Evolutionary conservation across 2,329 filamentous ascomycete species (phyloP).

Genomic region (Aureobasidium subglaciale): DNA sequence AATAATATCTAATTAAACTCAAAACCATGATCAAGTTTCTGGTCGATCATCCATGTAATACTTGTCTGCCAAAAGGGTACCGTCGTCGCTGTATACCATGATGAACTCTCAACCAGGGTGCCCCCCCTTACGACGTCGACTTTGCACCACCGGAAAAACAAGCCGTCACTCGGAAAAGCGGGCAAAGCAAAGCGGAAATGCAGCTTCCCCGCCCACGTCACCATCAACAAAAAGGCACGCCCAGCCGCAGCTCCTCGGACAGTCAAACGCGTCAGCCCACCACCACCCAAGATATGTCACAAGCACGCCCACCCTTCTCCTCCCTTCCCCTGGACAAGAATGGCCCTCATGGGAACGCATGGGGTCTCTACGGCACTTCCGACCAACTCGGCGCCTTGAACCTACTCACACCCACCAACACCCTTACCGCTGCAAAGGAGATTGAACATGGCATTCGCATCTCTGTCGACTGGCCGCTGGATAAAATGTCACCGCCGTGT

Average conservation of each 20-base stretch:
- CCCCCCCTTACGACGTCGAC: neutral
- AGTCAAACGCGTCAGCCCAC: no score
- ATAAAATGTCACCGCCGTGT: conserved; percentile 37
- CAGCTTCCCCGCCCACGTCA: conserved; percentile 3
- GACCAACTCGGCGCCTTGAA: conserved; percentile 17
- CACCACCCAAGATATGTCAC: neutral
- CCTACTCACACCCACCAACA: conserved; percentile 29
- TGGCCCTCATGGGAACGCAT: conserved; percentile 40
- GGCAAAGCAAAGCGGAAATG: no score
- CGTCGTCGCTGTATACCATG: neutral
- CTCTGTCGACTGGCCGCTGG: conserved; percentile 48
- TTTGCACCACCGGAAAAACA: neutral
- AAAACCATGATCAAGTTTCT: no score
- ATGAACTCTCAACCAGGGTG: neutral
- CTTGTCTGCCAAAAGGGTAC: no score
- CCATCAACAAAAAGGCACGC: neutral
- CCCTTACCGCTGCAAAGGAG: conserved; percentile 47
- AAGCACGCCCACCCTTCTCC: neutral
- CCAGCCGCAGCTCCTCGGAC: neutral
- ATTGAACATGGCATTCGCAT: conserved; percentile 51
- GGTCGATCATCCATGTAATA: no score
- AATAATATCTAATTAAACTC: no score
- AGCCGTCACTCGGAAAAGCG: neutral
- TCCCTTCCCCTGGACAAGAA: conserved; percentile 39
- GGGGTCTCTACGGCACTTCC: conserved; percentile 21